Evolutionary conservation across 495 filamentous ascomycete genomes (phyloP), one percentile per base, ranked within the genome.

Genomic region (Podospora pseudocomata): DNA sequence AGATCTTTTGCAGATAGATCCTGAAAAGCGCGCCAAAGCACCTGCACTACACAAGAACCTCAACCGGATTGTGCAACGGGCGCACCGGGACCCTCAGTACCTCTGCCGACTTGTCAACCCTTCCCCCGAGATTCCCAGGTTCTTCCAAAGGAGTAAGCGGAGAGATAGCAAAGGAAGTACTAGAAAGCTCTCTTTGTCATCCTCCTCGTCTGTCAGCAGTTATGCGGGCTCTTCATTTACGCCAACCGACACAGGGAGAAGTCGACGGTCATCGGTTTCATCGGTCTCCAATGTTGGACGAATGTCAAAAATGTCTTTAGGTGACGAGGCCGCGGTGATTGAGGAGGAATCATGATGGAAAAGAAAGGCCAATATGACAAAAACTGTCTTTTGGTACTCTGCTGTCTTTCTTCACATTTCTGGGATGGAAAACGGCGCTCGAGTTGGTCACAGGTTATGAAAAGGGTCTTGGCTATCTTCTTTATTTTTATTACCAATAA

Each of bases 1-100:
- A 4, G 30, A 62, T 30, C 70, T 71, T 32, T 60, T 71, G 44
- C 19, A 55, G 3, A 56, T 71, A 20, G 18, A 65, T 20, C 54
- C 55, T 13, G 56, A 58, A 3, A 19, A 58, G 9, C 69, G 69
- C 19, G 61, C 55, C 32, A 1, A 68, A 15, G 65, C 69, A 39
- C 20, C 30, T 15, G 62, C 65, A n/a, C 32, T 71, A 2, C 66
- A 60, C 23, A 39, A 54, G 1, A 62, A 65, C 2, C 53, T 71
- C 15, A 26, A 53, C 6, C 19, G 28, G 3, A 68, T 71, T 3
- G 34, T 71, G 32, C 18, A 44, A 5, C 9, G 26, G n/a, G 56
- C 65, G 20, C 16, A 23, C 20, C 16, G 23, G 4, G 57, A 67
- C 44, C 28, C 32, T 27, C 26, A 28, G 3, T 67, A 62, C 20